Base-by-base conservation (phyloP, 768 basidiomycete genomes). In the Pleurotus tuoliensis region DNA sequence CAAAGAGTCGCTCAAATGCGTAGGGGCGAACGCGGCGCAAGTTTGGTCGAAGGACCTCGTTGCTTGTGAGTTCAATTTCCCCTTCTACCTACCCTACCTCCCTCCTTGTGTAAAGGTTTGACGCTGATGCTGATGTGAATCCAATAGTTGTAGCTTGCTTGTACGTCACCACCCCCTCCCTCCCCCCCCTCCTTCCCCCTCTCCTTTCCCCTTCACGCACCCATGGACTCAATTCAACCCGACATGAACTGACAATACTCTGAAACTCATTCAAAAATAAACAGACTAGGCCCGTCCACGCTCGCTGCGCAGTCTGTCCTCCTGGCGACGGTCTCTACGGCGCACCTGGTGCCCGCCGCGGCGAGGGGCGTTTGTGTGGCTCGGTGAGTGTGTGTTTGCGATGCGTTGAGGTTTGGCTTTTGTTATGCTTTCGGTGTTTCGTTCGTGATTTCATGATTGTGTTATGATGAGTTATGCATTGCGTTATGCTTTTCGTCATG, bases 11-110 rank as follows among this genome's bases (percentile, higher is more conserved):
- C 7, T 45, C 7, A 45, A 15, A 37, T 51, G 57, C 11, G 30
- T 58, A 46, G 41, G 51, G 9, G 41, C 41, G 41, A 43, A n/a
- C 13, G 58, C 58, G n/a, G 25, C 55, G 7, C 45, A 59, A 25
- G 47, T 37, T 7, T 59, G 58, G 58, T 55, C 58, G 16, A 59
- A 59, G 27, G 58, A 59, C 27, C 9, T 56, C 15, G 38, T 44
- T 8, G 50, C 55, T 11, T 12, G 58, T 59, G 39, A 41, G 55
- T 56, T 24, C 24, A 24, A 24, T 24, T 24, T 24, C 24, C 24
- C 24, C 24, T 24, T 24, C 24, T 24, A 3, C 6, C 13, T 39
- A 6, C 16, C 43, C 44, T 56, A 47, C n/a, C 18, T 30, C 27
- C 15, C 15, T 15, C 16, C 16, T 22, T 18, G 43, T 15, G 3